Conservation (phyloP, 2,329 filamentous ascomycete genomes). For the Aspergillus clavatus region DNA sequence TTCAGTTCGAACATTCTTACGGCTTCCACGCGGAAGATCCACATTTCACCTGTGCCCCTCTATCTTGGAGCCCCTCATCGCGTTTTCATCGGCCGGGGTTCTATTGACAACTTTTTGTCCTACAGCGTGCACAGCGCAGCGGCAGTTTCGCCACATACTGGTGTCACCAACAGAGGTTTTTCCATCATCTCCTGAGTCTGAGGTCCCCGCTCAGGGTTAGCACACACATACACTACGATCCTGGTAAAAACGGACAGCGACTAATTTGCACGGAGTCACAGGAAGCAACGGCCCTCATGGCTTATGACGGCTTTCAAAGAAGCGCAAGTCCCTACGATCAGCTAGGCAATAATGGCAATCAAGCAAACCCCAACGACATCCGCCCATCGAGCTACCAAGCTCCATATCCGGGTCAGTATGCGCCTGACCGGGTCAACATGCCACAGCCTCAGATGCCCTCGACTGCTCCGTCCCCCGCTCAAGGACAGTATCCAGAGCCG, state of each 20-base stretch:
- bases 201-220: neutral
- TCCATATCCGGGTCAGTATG: constrained; percentile 32
- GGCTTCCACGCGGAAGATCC: neutral
- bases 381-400: constrained; percentile 23
- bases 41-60: neutral
- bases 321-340: constrained; percentile 26
- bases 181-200: neutral
- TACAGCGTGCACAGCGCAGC: neutral
- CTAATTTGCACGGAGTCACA: constrained; percentile 1
- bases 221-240: neutral
- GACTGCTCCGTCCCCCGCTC: constrained; percentile 12
- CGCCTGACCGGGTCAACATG: constrained; percentile 30
- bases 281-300: constrained; percentile 29
- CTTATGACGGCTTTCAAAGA: constrained; percentile 41
- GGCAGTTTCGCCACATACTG: neutral
- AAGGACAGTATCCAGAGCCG: constrained; percentile 18
- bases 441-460: constrained; percentile 33
- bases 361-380: constrained; percentile 18
- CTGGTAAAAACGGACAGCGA: neutral
- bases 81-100: neutral
- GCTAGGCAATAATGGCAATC: constrained; percentile 21
- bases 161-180: neutral
- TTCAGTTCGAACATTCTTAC: neutral
- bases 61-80: neutral
- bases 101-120: neutral